Evolutionary conservation across 495 filamentous ascomycete species (phyloP), one percentile per base, ranked within the genome.

Genomic region (Penicillium herquei): DNA sequence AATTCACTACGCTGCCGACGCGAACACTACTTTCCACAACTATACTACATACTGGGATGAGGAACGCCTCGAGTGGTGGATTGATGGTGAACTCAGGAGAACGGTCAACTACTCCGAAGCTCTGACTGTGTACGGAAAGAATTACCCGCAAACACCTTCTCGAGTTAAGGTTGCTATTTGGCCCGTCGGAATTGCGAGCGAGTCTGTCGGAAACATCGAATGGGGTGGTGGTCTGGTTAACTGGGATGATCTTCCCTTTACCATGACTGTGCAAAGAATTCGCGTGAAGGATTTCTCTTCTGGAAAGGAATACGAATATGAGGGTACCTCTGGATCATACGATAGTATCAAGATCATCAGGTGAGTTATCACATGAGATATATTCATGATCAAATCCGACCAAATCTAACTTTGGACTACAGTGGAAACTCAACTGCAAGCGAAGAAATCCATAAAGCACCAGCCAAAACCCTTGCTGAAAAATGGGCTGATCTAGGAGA

Each of bases 41-140:
- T 96, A 96, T 63, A 83, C 81, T 1, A 75, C 93, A 53, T 85
- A 91, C 68, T 96, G 91, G 92, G 90, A 87, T n/a, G 62, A 81
- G 8, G 76, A 84, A 14, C 76, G 82, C 49, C 79, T 93, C 49
- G 71, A 86, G 21, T 96, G 91, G 91, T 81, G 78, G 54, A 87
- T 95, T 59, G 88, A 89, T 59, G 87, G 85, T 26, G 77, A 70
- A 3, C 73, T 82, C 16, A 78, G 91, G 34, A 81, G 92, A 47
- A 88, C 86, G 1, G 73, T 94, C 31, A 83, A 67, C 47, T 68
- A 63, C 39, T 63, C 61, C 1, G 64, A 69, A 32, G 49, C 61
- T 8, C 39, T 54, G 48, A 64, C 61, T 5, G 42, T 65, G 1
- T 65, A 65, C 10, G 86, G 73, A 40, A 78, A 78, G 54, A 84